phyloP scores from a whole-genome alignment of 1,284 basidiomycete species.

The Coriolopsis trogii region DNA sequence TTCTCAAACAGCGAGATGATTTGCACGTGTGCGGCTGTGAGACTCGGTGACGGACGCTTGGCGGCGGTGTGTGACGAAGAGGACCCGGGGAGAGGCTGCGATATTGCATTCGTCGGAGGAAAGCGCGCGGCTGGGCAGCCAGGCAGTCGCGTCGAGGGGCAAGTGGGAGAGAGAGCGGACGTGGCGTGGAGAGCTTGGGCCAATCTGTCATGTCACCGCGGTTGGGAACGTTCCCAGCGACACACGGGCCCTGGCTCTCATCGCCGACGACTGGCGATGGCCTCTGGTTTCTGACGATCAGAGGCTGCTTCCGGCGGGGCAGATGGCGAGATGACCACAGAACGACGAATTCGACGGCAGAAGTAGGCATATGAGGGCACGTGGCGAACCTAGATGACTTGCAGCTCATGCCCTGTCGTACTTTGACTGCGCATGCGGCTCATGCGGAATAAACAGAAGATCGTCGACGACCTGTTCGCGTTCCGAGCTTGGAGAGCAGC shows the following conservation, averaged over 20 bases:
- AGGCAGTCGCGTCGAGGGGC: slow-evolving; percentile 1
- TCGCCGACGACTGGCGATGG: slow-evolving; percentile 6
- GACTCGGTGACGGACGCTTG: slow-evolving; percentile 6
- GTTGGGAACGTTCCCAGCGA: slow-evolving; percentile 23
- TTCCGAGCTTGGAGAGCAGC: not conserved
- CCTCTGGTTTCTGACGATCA: too few species aligned
- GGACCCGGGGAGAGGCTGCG: not conserved
- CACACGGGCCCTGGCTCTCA: slow-evolving; percentile 14
- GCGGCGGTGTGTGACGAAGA: slow-evolving; percentile 9
- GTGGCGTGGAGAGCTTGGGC: slow-evolving; percentile 15
- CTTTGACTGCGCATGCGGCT: slow-evolving; percentile 10
- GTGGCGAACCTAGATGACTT: slow-evolving; percentile 18
- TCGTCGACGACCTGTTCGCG: not conserved
- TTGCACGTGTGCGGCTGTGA: slow-evolving; percentile 20
- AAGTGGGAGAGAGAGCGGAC: slow-evolving; percentile 3
- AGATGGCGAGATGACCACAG: slow-evolving; percentile 5
- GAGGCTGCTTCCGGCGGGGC: not conserved
- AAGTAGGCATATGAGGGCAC: slow-evolving; percentile 23
- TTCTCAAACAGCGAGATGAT: slow-evolving; percentile 16
- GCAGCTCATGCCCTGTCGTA: slow-evolving; percentile 20
- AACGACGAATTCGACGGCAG: slow-evolving; percentile 13
- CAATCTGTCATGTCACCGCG: slow-evolving; percentile 22
- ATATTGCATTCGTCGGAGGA: slow-evolving; percentile 7
- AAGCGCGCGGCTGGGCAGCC: too few species aligned
- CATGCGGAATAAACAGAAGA: not conserved